These are phyloP conservation scores for Benincasa hispida DNA, from an alignment of 306 rosid genomes.

Conservation along the genomic window DNA sequence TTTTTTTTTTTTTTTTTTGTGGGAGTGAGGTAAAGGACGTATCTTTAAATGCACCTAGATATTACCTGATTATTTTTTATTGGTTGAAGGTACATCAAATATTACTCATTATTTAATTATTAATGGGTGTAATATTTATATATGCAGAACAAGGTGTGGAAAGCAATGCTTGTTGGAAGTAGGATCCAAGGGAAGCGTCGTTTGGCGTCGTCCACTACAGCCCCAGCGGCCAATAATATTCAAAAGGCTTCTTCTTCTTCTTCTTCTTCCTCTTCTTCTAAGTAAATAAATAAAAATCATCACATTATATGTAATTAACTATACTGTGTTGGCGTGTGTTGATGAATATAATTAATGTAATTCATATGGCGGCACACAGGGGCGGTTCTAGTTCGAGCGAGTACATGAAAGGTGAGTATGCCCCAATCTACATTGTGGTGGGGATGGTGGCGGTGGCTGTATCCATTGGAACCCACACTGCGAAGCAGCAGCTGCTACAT, in stretches of 20 bases:
- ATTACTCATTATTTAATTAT: too few relatives aligned
- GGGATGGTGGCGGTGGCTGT: slow-evolving; percentile 6
- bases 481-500: slow-evolving; percentile 5
- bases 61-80: too few relatives aligned
- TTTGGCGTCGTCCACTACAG: background rate
- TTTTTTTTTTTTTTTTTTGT: too few relatives aligned
- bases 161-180: background rate
- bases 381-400: background rate
- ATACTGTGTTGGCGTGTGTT: too few relatives aligned
- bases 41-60: too few relatives aligned
- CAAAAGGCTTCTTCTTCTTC: background rate
- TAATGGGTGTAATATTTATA: too few relatives aligned
- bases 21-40: too few relatives aligned
- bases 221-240: background rate
- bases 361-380: too few relatives aligned
- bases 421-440: slow-evolving; percentile 8
- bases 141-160: background rate
- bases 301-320: too few relatives aligned
- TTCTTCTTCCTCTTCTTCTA: background rate
- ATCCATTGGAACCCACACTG: background rate
- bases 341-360: too few relatives aligned
- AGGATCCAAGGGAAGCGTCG: background rate
- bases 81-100: too few relatives aligned
- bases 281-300: background rate
- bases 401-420: slow-evolving; percentile 10